These are phyloP conservation scores for Botrytis deweyae DNA, from an alignment of 2,329 filamentous ascomycete species.

Conservation along the genomic window DNA sequence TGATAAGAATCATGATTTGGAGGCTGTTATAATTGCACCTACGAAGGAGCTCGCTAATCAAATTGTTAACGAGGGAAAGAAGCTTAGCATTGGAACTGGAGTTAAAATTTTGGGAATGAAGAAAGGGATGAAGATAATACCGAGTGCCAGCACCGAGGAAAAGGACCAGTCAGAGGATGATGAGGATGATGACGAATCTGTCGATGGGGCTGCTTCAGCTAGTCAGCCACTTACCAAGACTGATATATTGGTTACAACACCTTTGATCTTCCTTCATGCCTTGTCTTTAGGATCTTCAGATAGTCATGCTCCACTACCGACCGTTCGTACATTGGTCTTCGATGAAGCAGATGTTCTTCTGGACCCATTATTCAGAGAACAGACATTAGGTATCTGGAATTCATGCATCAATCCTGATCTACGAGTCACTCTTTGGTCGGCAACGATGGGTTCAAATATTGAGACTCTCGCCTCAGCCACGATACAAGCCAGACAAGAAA, in stretches of 20 bases:
- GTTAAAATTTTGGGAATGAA: slow-evolving; percentile 79
- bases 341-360: slow-evolving; percentile 96
- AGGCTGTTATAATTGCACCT: slow-evolving; percentile 71
- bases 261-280: slow-evolving; percentile 73
- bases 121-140: slow-evolving; percentile 73
- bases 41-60: slow-evolving; percentile 77
- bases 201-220: slow-evolving; percentile 44
- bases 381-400: slow-evolving; percentile 82
- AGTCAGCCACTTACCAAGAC: slow-evolving; percentile 63
- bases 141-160: slow-evolving; percentile 43
- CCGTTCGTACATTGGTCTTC: slow-evolving; percentile 72
- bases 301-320: slow-evolving; percentile 55
- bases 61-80: slow-evolving; percentile 82
- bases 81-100: slow-evolving; percentile 73
- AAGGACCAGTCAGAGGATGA: slow-evolving; percentile 41
- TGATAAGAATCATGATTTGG: slow-evolving; percentile 51
- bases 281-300: slow-evolving; percentile 50
- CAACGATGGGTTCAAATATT: slow-evolving; percentile 93
- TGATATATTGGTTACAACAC: slow-evolving; percentile 79
- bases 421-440: slow-evolving; percentile 84
- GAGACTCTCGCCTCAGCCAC: slow-evolving; percentile 74
- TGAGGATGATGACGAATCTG: slow-evolving; percentile 39
- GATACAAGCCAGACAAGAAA: slow-evolving; percentile 54
- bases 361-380: slow-evolving; percentile 84
- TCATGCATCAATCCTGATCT: slow-evolving; percentile 70